These are phyloP conservation scores for Ophiostoma angusticollis DNA, from an alignment of 2,329 filamentous ascomycete genomes.

Conservation along the genomic window DNA sequence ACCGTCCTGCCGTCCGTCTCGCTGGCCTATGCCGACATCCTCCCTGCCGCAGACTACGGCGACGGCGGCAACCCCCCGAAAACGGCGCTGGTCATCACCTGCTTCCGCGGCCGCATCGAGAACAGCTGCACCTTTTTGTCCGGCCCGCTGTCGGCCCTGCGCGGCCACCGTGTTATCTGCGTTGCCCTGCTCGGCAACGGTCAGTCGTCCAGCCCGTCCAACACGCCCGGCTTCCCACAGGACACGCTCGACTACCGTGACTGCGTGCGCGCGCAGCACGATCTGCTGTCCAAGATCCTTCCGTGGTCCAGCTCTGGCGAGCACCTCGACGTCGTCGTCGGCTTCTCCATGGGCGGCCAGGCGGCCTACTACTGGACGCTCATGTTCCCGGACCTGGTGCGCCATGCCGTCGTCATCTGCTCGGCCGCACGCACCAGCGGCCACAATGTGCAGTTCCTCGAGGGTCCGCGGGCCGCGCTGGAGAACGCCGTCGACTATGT, in stretches of 20 bases:
- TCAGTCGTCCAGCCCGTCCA: slow-evolving; percentile 40
- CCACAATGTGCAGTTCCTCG: slow-evolving; percentile 43
- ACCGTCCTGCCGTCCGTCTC: slow-evolving; percentile 6
- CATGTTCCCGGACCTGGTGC: slow-evolving; percentile 35
- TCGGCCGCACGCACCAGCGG: slow-evolving; percentile 35
- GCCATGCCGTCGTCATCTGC: slow-evolving; percentile 34
- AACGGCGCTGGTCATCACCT: slow-evolving; percentile 9
- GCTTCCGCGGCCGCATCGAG: slow-evolving; percentile 10
- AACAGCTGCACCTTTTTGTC: slow-evolving; percentile 4
- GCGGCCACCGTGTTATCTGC: slow-evolving; percentile 35
- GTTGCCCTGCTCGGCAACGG: slow-evolving; percentile 39
- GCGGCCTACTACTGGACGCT: slow-evolving; percentile 40
- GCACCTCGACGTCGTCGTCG: slow-evolving; percentile 35
- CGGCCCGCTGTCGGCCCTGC: slow-evolving; percentile 4
- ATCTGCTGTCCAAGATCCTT: slow-evolving; percentile 25
- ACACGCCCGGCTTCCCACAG: slow-evolving; percentile 30
- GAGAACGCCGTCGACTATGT: slow-evolving; percentile 27
- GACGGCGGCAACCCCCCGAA: background rate
- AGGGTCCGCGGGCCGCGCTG: slow-evolving; percentile 37
- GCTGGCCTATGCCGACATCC: slow-evolving; percentile 9
- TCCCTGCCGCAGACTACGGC: background rate
- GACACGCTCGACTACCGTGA: slow-evolving; percentile 30
- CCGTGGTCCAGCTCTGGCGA: slow-evolving; percentile 28
- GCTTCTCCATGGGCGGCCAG: slow-evolving; percentile 45
- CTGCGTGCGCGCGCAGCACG: slow-evolving; percentile 37